phyloP scores from a whole-genome alignment of 768 basidiomycete genomes.

The Obba rivulosa region DNA sequence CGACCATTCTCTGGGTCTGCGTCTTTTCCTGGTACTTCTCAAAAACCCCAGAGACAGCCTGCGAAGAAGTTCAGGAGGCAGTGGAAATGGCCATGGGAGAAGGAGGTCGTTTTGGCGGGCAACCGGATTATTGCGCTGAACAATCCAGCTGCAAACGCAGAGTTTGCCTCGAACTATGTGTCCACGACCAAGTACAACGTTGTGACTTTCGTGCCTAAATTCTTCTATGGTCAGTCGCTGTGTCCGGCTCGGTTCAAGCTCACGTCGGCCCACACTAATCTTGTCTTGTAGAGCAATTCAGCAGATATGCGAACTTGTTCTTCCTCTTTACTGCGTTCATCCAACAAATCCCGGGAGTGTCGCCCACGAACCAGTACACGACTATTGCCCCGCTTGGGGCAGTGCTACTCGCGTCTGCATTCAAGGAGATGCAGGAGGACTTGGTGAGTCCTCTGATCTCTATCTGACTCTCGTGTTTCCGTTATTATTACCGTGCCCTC shows the following conservation, averaged over 20 bases:
- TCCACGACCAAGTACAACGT: slow-evolving; percentile 95
- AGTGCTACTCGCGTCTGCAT: slow-evolving; percentile 88
- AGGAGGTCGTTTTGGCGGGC: slow-evolving; percentile 55
- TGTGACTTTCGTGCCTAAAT: slow-evolving; percentile 86
- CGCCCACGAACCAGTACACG: slow-evolving; percentile 92
- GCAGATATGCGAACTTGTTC: slow-evolving; percentile 97
- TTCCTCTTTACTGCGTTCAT: slow-evolving; percentile 97
- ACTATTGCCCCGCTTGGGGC: slow-evolving; percentile 88
- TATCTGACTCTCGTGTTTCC: background rate
- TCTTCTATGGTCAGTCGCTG: slow-evolving; percentile 67
- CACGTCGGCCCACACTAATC: background rate
- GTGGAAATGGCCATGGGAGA: slow-evolving; percentile 87
- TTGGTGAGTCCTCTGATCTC: slow-evolving; percentile 46
- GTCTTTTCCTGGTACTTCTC: slow-evolving; percentile 37
- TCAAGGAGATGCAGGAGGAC: slow-evolving; percentile 96
- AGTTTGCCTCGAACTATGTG: slow-evolving; percentile 77
- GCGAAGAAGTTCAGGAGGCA: slow-evolving; percentile 24
- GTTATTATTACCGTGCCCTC: background rate
- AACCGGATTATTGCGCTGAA: slow-evolving; percentile 84
- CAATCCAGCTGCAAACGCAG: slow-evolving; percentile 58
- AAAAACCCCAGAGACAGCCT: slow-evolving; percentile 8
- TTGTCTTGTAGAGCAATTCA: slow-evolving; percentile 81
- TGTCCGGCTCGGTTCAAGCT: background rate
- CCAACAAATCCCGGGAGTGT: slow-evolving; percentile 96
- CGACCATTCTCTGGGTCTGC: slow-evolving; percentile 22